Base-by-base conservation (phyloP, 176 grass and related monocot species). In the Cocos nucifera region DNA sequence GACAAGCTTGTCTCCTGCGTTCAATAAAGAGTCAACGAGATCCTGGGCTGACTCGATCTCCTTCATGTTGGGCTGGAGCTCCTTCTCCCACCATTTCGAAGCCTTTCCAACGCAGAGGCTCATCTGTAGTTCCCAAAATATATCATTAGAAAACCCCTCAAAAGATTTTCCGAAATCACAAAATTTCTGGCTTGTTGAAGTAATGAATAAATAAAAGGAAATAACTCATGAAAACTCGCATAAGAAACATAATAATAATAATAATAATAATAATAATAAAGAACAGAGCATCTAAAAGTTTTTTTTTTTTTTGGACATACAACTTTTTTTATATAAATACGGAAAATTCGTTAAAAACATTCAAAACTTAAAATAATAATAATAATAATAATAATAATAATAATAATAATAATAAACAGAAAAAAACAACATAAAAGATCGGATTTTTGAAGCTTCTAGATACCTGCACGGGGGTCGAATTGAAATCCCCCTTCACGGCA, bases 61-160 rank as follows among this genome's bases (percentile, higher is more conserved):
- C 63, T 66, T 66, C 63, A 66, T 66, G 23, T 66, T 66, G 63
- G 63, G 49, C 26, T 29, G 63, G 50, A 66, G 49, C 0, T 24
- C 50, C 63, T 66, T 54, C 24, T 66, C 63, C 63, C 63, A 66
- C 63, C 63, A 66, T 28, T 54, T 54, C 17, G 15, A 19, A 53
- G 50, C 50, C 49, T 71, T 61, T 18, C 58, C 24, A 8, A 72
- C 16, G 5, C 23, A 30, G 9, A 72, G 57, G 53, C 6, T 17
- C 69, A 61, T 72, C 69, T 72, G n/a, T 12, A 35, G 61, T 39
- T 22, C 0, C 21, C 12, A 17, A 2, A 17, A 27, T 4, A 28
- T 19, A 72, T 7, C 14, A 28, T 1, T 15, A 48, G 3, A 51
- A 19, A 30, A 15, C 23, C 2, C 16, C 25, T 17, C 2, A 27